phyloP scores from a whole-genome alignment of 1,284 basidiomycete genomes.

The Leccinum huronense region DNA sequence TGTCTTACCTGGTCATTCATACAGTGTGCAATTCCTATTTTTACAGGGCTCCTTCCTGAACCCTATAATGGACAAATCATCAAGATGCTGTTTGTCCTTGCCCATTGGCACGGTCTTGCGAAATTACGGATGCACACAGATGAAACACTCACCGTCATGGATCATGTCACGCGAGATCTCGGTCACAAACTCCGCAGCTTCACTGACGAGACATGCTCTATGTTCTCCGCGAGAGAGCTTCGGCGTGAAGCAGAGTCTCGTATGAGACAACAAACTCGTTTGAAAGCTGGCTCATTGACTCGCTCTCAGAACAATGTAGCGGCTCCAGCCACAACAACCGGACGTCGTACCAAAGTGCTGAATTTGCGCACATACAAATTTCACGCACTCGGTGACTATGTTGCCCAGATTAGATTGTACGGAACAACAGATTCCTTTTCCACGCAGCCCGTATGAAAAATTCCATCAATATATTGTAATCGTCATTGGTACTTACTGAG shows the following conservation, averaged over 20 bases:
- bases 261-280: background rate
- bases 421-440: background rate
- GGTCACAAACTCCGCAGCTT: background rate
- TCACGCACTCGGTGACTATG: background rate
- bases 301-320: background rate
- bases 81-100: background rate
- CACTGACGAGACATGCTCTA: background rate
- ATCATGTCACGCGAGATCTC: background rate
- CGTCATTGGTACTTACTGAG: too few species aligned
- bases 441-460: background rate
- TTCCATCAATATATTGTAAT: too few species aligned
- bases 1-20: background rate
- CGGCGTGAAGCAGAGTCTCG: background rate
- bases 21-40: background rate
- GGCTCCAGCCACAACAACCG: background rate
- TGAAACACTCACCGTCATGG: background rate
- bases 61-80: background rate
- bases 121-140: background rate
- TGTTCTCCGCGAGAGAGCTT: background rate
- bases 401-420: background rate
- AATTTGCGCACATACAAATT: background rate
- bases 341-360: background rate
- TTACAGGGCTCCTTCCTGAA: background rate
- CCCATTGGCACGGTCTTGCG: background rate
- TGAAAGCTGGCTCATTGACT: background rate